These are phyloP conservation scores for Beauveria varroae DNA, from an alignment of 2,329 filamentous ascomycete genomes.

Conservation along the genomic window DNA sequence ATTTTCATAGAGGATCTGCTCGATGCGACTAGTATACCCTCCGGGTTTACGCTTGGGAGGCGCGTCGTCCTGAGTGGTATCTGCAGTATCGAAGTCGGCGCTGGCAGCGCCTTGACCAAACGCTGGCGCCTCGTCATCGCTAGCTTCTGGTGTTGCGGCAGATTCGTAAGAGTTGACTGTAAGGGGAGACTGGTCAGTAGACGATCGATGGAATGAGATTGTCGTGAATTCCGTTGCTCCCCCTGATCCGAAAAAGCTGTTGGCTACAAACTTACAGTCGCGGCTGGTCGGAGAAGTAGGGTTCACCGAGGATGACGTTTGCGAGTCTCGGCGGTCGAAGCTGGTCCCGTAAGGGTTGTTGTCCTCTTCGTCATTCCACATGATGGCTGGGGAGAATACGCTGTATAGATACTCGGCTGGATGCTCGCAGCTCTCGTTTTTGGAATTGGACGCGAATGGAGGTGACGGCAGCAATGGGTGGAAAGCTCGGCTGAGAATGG, in stretches of 20 bases:
- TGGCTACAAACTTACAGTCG: slow-evolving; percentile 44
- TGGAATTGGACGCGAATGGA: neutral
- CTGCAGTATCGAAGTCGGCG: slow-evolving; percentile 42
- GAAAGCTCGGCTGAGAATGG: slow-evolving; percentile 9
- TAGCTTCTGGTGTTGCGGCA: slow-evolving; percentile 63
- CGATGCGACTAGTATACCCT: slow-evolving; percentile 89
- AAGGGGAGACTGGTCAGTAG: neutral
- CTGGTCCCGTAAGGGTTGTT: slow-evolving; percentile 93
- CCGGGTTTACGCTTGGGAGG: slow-evolving; percentile 65
- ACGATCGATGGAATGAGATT: no score
- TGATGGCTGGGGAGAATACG: slow-evolving; percentile 29
- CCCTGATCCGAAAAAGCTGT: neutral
- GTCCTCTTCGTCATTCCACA: slow-evolving; percentile 95
- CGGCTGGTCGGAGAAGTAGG: slow-evolving; percentile 53
- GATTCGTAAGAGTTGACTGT: slow-evolving; percentile 45
- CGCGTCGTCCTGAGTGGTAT: slow-evolving; percentile 32
- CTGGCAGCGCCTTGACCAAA: slow-evolving; percentile 19
- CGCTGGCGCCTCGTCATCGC: slow-evolving; percentile 54
- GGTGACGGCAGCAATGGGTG: neutral
- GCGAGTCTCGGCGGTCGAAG: slow-evolving; percentile 80
- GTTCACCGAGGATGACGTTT: slow-evolving; percentile 59
- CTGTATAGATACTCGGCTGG: slow-evolving; percentile 15
- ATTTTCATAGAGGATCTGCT: slow-evolving; percentile 95
- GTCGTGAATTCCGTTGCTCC: neutral
- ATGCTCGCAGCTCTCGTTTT: neutral